These are phyloP conservation scores for Vishniacozyma victoriae DNA, from an alignment of 768 basidiomycete species.

Conservation along the genomic window DNA sequence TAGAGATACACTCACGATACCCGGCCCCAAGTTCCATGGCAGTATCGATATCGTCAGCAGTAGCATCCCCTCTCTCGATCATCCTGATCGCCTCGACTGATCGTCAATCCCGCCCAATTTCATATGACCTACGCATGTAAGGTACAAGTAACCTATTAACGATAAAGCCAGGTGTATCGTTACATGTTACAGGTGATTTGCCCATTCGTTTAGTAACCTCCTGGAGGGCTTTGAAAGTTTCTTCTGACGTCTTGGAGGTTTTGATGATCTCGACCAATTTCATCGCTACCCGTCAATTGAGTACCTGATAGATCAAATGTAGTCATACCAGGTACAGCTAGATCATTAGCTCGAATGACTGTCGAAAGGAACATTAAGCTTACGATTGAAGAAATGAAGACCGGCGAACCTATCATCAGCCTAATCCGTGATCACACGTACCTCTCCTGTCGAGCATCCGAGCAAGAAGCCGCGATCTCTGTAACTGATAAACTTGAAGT, in stretches of 20 bases:
- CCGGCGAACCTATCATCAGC: conserved; percentile 46
- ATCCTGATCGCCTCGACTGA: conserved; percentile 50
- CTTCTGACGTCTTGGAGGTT: conserved; percentile 44
- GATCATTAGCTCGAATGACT: conserved; percentile 1
- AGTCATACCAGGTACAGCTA: background rate
- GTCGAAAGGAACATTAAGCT: conserved; percentile 4
- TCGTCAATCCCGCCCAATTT: background rate
- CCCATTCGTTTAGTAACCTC: conserved; percentile 47
- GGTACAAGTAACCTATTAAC: conserved; percentile 50
- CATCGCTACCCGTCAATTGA: conserved; percentile 40
- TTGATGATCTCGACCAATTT: conserved; percentile 50
- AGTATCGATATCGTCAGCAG: conserved; percentile 48
- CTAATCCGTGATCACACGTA: conserved; percentile 12
- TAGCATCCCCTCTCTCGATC: conserved; percentile 51
- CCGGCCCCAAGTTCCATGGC: conserved; percentile 52
- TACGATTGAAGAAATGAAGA: conserved; percentile 51
- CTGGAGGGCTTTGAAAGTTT: conserved; percentile 44
- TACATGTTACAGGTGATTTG: conserved; percentile 49
- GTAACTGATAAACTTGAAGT: conserved; percentile 48
- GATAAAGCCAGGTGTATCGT: conserved; percentile 52
- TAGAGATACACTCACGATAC: conserved; percentile 35
- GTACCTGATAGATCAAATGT: background rate
- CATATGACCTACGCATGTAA: conserved; percentile 46
- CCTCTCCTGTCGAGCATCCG: conserved; percentile 37
- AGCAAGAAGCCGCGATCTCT: conserved; percentile 47